Base-by-base conservation (phyloP, 1,284 basidiomycete genomes). In the Moesziomyces globuligerus region DNA sequence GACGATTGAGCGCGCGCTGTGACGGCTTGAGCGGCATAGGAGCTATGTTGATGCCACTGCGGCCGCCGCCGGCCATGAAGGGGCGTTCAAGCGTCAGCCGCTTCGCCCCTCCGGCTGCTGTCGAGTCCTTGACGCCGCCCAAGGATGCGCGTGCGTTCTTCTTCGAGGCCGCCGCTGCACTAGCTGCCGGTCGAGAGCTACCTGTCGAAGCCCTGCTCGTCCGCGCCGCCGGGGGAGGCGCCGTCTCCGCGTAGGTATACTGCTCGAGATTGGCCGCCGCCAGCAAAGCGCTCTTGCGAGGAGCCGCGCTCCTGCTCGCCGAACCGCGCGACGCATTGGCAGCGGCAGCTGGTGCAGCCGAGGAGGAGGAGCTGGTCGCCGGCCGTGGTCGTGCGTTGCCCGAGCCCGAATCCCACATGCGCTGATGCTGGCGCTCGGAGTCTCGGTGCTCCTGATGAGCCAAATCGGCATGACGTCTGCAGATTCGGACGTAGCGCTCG, bases 401-500 rank as follows among this genome's bases (percentile, higher is more conserved):
- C 18, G 17, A 43, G 28, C 13, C 21, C n/a, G 34, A 13, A 2
- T 28, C 25, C 48, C 21, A 24, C 24, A 24, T 11, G 20, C 24
- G 41, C 53, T 42, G 39, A 18, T 11, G 44, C 32, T 26, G 40
- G 25, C 18, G 24, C 21, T 39, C 18, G 25, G 42, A 47, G 15
- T 24, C 42, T 7, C 7, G 23, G 34, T 36, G 38, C 13, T 47
- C 13, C 26, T 15, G 10, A 7, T 42, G 24, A 43, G 40, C 20
- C 26, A 11, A 24, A 26, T 23, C 44, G 15, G 20, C 11, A 24
- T 55, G 60, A 2, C 46, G 38, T 36, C 53, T 45, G 23, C 70
- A 73, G 8, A 74, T 32, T 4, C 43, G 61, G 3, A 74, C 47
- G 23, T 65, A 72, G 23, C 47, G 42, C 1, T 20, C 8, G 13